phyloP scores from a whole-genome alignment of 768 basidiomycete species.

The Cyclocybe cylindracea region DNA sequence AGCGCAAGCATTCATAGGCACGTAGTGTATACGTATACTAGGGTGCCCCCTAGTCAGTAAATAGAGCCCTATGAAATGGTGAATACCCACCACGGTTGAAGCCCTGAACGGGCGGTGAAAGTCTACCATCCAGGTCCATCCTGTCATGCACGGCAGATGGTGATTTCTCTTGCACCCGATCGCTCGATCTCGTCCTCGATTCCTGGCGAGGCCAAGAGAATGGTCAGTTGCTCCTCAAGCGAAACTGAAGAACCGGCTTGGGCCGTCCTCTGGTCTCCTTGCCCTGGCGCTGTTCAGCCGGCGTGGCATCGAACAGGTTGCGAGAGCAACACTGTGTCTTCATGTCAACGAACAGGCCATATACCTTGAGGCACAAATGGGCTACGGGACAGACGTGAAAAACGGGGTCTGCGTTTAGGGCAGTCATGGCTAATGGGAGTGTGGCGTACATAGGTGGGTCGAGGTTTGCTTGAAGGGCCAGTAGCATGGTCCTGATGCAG shows the following conservation, averaged over 20 bases:
- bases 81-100: no score
- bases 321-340: conserved; percentile 3
- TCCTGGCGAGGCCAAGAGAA: conserved; percentile 16
- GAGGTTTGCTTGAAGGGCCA: conserved; percentile 2
- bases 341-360: conserved; percentile 1
- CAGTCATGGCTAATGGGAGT: conserved; percentile 16
- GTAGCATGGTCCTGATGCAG: conserved; percentile 13
- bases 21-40: no score
- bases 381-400: conserved; percentile 21
- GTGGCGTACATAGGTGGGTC: conserved; percentile 16
- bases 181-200: conserved; percentile 23
- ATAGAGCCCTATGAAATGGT: no score
- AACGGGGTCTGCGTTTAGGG: conserved; percentile 14
- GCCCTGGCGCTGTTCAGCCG: neutral
- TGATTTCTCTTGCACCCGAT: no score
- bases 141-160: no score
- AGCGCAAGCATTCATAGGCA: no score
- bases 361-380: conserved; percentile 19
- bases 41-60: no score
- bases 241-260: conserved; percentile 11
- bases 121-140: no score
- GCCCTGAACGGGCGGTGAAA: no score
- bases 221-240: conserved; percentile 13
- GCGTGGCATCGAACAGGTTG: neutral
- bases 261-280: neutral